These are phyloP conservation scores for Termitomyces sp. DNA, from an alignment of 768 basidiomycete genomes.

Conservation along the genomic window DNA sequence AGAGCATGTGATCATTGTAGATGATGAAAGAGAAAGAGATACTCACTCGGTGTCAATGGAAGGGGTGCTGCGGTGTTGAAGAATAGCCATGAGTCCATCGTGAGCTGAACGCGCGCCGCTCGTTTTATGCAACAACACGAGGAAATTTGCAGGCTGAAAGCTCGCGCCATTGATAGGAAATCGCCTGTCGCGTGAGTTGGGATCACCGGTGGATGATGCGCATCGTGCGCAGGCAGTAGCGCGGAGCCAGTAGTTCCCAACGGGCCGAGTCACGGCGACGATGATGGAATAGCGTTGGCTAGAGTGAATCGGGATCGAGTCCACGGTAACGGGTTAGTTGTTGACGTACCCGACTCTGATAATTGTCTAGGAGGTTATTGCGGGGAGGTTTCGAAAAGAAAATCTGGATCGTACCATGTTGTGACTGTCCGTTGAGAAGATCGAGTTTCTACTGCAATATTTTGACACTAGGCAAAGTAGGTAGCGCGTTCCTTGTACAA, in stretches of 20 bases:
- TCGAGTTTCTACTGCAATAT: conserved; percentile 27
- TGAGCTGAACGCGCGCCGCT: too few species aligned
- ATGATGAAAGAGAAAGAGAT: too few species aligned
- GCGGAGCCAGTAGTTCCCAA: neutral
- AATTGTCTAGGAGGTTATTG: neutral
- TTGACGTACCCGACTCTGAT: conserved; percentile 1
- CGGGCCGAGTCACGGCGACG: neutral
- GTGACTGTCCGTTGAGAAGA: conserved; percentile 42
- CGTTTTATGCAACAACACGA: too few species aligned
- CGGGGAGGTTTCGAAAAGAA: too few species aligned
- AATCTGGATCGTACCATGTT: conserved; percentile 21
- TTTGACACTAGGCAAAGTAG: conserved; percentile 28
- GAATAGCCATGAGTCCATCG: too few species aligned
- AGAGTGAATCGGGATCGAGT: neutral
- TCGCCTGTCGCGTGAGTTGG: too few species aligned
- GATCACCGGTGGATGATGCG: neutral
- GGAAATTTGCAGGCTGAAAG: too few species aligned
- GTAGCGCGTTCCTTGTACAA: conserved; percentile 27
- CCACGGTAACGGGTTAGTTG: neutral
- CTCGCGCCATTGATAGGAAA: too few species aligned
- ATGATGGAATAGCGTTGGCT: neutral
- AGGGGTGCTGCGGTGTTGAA: too few species aligned
- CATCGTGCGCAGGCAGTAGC: neutral
- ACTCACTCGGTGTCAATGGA: too few species aligned
- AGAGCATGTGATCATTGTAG: too few species aligned